Base-by-base conservation (phyloP, 1,139 yeast species). In the Wickerhamomyces sp. region DNA sequence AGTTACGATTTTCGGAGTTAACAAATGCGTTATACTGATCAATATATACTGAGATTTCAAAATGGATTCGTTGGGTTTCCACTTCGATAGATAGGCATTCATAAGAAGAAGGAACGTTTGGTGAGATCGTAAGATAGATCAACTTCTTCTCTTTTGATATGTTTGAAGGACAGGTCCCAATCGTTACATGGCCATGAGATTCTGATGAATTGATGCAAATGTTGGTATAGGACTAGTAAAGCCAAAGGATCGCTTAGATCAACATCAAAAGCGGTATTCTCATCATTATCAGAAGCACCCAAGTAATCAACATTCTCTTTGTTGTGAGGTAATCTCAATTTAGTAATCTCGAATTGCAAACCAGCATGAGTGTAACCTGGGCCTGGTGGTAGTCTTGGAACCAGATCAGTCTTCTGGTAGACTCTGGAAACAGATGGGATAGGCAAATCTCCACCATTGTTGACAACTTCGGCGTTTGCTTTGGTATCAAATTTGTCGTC, bases 311-410 rank as follows among this genome's bases (percentile, higher is more conserved):
- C 45, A 40, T 68, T 64, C 4, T 54, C 42, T 2, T 61, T 58
- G 2, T 36, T 35, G 45, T 77, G 84, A 1, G 81, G 80, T 14
- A 74, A 39, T 1, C 59, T 57, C 14, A 51, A 53, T 36, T 70
- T 70, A 13, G 57, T 54, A 16, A 78, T 72, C 36, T 54, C 58
- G 33, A 75, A 69, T 39, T 71, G 72, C 28, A 66, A 59, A 0
- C 84, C 84, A 4, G 71, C 66, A 36, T 72, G 76, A 4, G 56
- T 51, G 44, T 58, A 72, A 16, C 61, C 37, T 2, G 54, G 57
- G 3, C 65, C 55, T 12, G 83, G 80, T 5, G 88, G 89, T 23
- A 78, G 57, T 39, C 55, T 51, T 0, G 86, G 81, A 16, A 81
- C 74, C 14, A 69, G 44, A 49, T 81, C 89, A 22, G 68, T 67